phyloP scores from a whole-genome alignment of 2,329 filamentous ascomycete genomes.

The Colletotrichum incanum region DNA sequence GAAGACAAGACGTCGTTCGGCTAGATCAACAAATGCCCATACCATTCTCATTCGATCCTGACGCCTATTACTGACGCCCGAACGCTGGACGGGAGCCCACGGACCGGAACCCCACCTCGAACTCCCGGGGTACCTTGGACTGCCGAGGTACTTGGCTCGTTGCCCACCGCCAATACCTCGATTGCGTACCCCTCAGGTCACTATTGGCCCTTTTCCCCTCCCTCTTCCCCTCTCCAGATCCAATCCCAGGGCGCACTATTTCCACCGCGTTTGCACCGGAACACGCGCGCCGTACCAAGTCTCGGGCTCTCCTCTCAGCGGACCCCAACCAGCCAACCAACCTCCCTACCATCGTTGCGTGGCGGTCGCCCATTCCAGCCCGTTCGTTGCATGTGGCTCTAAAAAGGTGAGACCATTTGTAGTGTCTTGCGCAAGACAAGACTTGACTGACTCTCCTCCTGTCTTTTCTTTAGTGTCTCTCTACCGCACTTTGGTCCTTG shows the following conservation, averaged over 20 bases:
- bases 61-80: conserved; percentile 33
- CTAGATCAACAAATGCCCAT: conserved; percentile 6
- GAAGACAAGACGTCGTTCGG: conserved; percentile 5
- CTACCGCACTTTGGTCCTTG: neutral
- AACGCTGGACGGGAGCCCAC: conserved; percentile 34
- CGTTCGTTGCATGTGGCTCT: conserved; percentile 38
- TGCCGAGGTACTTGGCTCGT: conserved; percentile 25
- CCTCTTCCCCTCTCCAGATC: neutral
- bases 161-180: neutral
- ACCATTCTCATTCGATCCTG: conserved; percentile 16
- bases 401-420: conserved; percentile 43
- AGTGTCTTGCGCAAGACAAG: neutral
- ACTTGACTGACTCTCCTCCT: neutral
- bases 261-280: conserved; percentile 18
- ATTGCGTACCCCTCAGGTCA: conserved; percentile 32
- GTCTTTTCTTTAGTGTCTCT: conserved; percentile 1
- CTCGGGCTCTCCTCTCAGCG: conserved; percentile 11
- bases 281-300: conserved; percentile 19
- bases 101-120: conserved; percentile 37
- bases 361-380: conserved; percentile 32
- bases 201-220: neutral
- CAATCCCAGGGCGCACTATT: conserved; percentile 1
- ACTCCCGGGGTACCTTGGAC: conserved; percentile 14
- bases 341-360: conserved; percentile 15
- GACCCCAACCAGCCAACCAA: conserved; percentile 15